Evolutionary conservation across 768 basidiomycete species (phyloP), one percentile per base, ranked within the genome.

Genomic region (Tubosaeta sp.): DNA sequence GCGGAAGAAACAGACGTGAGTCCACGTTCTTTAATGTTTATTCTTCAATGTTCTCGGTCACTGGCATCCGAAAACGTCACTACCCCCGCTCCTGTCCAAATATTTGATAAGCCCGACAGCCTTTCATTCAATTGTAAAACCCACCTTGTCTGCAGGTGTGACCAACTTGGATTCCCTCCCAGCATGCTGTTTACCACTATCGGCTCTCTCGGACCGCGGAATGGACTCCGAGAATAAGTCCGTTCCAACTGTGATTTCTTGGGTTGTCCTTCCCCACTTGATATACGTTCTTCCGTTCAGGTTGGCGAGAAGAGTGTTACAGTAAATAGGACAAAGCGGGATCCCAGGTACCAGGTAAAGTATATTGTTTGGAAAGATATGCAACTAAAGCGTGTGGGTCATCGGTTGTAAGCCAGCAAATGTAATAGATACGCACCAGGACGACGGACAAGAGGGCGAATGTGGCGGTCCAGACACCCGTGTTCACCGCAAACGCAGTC

Each of bases 401-500:
- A 11, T 33, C 8, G 19, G 25, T 32, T 10, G 16, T 9, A 35
- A 4, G 35, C 22, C 4, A 22, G 19, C 4, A 19, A n/a, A 1
- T 9, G 33, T 8, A 8, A 29, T 27, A 4, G 9, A 61, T 79
- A 83, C 34, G 37, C 56, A 57, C 85, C 74, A 12, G 78, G 77
- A 53, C 79, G 8, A 43, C 1, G 3, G 43, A 66, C 4, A 78
- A 73, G 64, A 82, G 80, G 5, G 74, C 68, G 5, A 61, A 66
- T 0, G 78, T 78, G 55, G 84, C 82, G 13, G 80, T 73, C 13
- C 76, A 77, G 8, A 81, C 73, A 2, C 79, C 72, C 1, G 53
- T 49, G 17, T 53, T 48, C 13, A 59, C 39, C 1, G 53, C 46
- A 19, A 59, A 59, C 6, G 59, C 11, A 0, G 4, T 37, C 11